These are phyloP conservation scores for Diaporthe ilicicola DNA, from an alignment of 2,329 filamentous ascomycete species.

Conservation along the genomic window DNA sequence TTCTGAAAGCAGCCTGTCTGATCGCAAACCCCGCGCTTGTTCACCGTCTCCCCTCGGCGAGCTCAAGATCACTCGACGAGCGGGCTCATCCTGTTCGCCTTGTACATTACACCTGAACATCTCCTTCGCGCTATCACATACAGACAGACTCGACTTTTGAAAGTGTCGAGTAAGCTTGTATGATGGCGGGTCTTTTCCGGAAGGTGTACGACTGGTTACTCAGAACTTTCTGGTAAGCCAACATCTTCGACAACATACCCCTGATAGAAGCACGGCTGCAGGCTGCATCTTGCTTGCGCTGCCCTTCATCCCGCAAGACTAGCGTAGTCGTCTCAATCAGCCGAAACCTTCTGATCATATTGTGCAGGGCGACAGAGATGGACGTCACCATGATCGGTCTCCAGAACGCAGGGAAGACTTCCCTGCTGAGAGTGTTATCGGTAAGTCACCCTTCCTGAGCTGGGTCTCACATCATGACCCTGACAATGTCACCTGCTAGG, in stretches of 20 bases:
- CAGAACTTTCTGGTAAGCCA: constrained; percentile 91
- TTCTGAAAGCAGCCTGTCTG: constrained; percentile 49
- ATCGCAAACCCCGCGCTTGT: constrained; percentile 41
- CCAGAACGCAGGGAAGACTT: constrained; percentile 98
- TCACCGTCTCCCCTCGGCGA: constrained; percentile 39
- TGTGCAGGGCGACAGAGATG: constrained; percentile 93
- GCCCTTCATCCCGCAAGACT: constrained; percentile 13
- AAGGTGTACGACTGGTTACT: constrained; percentile 98
- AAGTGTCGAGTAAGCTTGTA: constrained; percentile 41
- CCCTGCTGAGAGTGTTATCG: constrained; percentile 89
- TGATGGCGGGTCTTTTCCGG: constrained; percentile 91
- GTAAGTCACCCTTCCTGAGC: constrained; percentile 65
- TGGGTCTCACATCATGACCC: neutral
- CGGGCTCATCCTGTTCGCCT: constrained; percentile 10
- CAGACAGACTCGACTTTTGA: constrained; percentile 7
- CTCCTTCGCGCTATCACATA: constrained; percentile 10
- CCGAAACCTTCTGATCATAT: constrained; percentile 21
- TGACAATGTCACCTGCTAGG: constrained; percentile 62
- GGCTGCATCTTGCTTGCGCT: constrained; percentile 40
- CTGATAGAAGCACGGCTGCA: constrained; percentile 32
- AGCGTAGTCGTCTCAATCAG: neutral
- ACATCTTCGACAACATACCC: neutral
- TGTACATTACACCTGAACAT: constrained; percentile 26
- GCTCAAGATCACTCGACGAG: constrained; percentile 35
- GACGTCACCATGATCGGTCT: constrained; percentile 99